These are phyloP conservation scores for Pseudogymnoascus destructans DNA, from an alignment of 2,329 filamentous ascomycete species.

Conservation along the genomic window DNA sequence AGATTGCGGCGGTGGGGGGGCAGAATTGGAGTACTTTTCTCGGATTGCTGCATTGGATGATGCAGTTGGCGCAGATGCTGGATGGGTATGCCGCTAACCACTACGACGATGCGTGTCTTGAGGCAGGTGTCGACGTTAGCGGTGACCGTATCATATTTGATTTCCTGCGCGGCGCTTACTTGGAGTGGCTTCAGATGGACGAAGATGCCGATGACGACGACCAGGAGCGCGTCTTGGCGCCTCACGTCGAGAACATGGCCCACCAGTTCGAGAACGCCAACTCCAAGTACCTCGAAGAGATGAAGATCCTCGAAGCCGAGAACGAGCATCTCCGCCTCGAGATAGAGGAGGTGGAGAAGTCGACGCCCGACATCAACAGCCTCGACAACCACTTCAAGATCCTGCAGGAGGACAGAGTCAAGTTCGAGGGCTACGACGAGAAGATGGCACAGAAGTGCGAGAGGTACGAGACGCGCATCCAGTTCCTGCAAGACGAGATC, in stretches of 20 bases:
- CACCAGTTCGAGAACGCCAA: conserved; percentile 76
- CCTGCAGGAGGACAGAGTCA: conserved; percentile 83
- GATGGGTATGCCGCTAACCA: conserved; percentile 65
- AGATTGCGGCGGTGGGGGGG: conserved; percentile 85
- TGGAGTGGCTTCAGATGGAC: conserved; percentile 86
- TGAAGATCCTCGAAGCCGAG: conserved; percentile 76
- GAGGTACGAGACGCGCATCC: conserved; percentile 71
- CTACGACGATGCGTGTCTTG: conserved; percentile 83
- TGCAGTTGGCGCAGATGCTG: conserved; percentile 91
- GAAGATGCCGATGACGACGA: conserved; percentile 81
- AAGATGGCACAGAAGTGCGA: conserved; percentile 73
- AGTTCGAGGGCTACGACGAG: conserved; percentile 91
- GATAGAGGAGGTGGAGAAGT: conserved; percentile 80
- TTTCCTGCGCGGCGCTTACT: conserved; percentile 80
- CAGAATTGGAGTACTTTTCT: conserved; percentile 96
- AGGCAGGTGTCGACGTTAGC: conserved; percentile 74
- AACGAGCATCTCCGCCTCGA: conserved; percentile 69
- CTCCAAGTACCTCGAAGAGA: conserved; percentile 68
- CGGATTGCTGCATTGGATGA: conserved; percentile 94
- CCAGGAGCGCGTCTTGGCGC: conserved; percentile 62
- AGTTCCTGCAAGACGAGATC: conserved; percentile 75
- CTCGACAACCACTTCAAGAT: conserved; percentile 85
- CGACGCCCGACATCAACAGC: conserved; percentile 67
- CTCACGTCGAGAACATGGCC: conserved; percentile 81
- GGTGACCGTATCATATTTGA: conserved; percentile 90